Evolutionary conservation across 768 basidiomycete species (phyloP).

Genomic region (Gloeopeniophorella convolvens): DNA sequence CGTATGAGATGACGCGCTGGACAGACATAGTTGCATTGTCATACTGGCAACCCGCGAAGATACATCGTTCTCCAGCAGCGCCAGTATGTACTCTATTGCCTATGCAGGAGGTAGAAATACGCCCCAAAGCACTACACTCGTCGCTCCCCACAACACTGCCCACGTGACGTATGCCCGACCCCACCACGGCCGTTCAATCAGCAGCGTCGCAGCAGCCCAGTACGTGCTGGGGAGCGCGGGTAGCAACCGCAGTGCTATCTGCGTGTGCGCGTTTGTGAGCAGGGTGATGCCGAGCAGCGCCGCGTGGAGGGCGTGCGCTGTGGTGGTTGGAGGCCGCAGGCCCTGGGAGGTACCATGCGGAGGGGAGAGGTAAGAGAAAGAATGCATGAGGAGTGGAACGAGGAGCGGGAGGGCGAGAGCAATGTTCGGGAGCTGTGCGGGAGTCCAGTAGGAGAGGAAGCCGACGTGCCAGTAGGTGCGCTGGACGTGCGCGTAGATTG

Average conservation of each 20-base stretch:
- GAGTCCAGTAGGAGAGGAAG: slow-evolving; percentile 81
- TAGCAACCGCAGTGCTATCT: slow-evolving; percentile 43
- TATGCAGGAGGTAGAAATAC: slow-evolving; percentile 90
- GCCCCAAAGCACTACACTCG: slow-evolving; percentile 71
- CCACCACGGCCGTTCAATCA: slow-evolving; percentile 40
- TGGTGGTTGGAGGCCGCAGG: neutral
- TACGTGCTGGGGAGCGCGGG: slow-evolving; percentile 73
- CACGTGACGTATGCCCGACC: slow-evolving; percentile 69
- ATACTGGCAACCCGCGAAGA: no score
- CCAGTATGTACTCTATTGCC: no score
- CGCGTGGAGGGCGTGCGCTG: slow-evolving; percentile 7
- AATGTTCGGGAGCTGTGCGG: slow-evolving; percentile 83
- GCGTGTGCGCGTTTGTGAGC: slow-evolving; percentile 31
- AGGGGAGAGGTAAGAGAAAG: neutral
- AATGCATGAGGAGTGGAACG: slow-evolving; percentile 39
- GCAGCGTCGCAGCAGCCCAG: slow-evolving; percentile 77
- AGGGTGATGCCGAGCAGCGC: slow-evolving; percentile 18
- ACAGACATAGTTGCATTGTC: no score
- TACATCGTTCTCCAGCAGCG: no score
- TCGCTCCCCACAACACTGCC: slow-evolving; percentile 69
- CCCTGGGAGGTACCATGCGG: neutral
- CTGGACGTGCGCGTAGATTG: slow-evolving; percentile 81
- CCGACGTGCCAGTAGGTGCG: slow-evolving; percentile 79
- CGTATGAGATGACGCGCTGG: no score
- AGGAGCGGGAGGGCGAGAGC: slow-evolving; percentile 71